Evolutionary conservation across 345 rosid genomes (phyloP).

Genomic region (Arabidopsis thaliana): DNA sequence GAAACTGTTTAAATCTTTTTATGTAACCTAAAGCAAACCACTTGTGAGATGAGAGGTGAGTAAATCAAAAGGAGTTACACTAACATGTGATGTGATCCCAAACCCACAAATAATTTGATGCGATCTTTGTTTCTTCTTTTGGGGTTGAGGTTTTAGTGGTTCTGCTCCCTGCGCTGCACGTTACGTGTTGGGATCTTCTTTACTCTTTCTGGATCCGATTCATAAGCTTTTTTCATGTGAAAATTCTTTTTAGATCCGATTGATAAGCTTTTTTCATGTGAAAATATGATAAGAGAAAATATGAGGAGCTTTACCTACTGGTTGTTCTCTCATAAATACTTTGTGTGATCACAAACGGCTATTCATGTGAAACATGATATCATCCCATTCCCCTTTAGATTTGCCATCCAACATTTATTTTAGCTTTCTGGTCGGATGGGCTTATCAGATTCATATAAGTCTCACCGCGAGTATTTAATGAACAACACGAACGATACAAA

Average conservation of each 20-base stretch:
- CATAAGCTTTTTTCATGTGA: slow-evolving; percentile 6
- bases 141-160: not conserved
- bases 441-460: slow-evolving; percentile 13
- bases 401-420: slow-evolving; percentile 16
- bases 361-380: slow-evolving; percentile 24
- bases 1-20: not conserved
- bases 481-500: slow-evolving; percentile 5
- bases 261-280: not conserved
- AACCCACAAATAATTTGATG: slow-evolving; percentile 19
- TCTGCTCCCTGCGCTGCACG: slow-evolving; percentile 16
- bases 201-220: not conserved
- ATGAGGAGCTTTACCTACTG: slow-evolving; percentile 8
- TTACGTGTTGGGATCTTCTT: slow-evolving; percentile 2
- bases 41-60: slow-evolving; percentile 8
- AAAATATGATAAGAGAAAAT: not conserved
- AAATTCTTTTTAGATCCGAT: too few species aligned
- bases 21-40: slow-evolving; percentile 22
- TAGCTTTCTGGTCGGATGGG: slow-evolving; percentile 2
- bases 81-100: slow-evolving; percentile 18
- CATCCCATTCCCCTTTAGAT: slow-evolving; percentile 3
- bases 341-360: slow-evolving; percentile 24
- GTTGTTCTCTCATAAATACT: slow-evolving; percentile 23
- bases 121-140: slow-evolving; percentile 26
- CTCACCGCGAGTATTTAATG: slow-evolving; percentile 29
- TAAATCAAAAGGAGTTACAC: not conserved